These are phyloP conservation scores for Lithohypha guttulata DNA, from an alignment of 2,329 filamentous ascomycete species.

Conservation along the genomic window DNA sequence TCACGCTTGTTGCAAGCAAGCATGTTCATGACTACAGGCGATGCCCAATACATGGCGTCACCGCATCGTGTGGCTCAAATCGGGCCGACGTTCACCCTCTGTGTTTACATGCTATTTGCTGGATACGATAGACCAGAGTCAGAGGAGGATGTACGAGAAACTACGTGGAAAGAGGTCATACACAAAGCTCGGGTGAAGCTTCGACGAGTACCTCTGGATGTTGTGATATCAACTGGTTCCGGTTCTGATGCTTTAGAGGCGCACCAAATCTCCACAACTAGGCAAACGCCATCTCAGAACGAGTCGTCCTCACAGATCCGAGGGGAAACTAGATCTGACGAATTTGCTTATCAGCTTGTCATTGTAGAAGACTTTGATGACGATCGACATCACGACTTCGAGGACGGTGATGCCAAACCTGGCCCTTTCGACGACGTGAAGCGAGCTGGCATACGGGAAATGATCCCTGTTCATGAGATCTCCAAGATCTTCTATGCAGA, in stretches of 20 bases:
- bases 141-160: constrained; percentile 48
- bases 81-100: constrained; percentile 74
- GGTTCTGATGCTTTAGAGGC: constrained; percentile 27
- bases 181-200: constrained; percentile 84
- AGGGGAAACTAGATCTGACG: constrained; percentile 39
- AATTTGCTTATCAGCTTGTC: constrained; percentile 71
- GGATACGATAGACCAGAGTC: constrained; percentile 56
- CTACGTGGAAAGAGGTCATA: constrained; percentile 92
- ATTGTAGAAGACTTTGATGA: constrained; percentile 75
- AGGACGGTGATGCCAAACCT: constrained; percentile 47
- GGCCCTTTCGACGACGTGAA: constrained; percentile 50
- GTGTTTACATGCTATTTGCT: constrained; percentile 88
- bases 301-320: constrained; percentile 23
- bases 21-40: constrained; percentile 76
- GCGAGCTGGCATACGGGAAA: constrained; percentile 54
- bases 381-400: constrained; percentile 55
- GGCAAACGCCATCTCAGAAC: neutral
- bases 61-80: constrained; percentile 62
- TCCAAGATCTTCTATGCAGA: constrained; percentile 92
- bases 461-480: constrained; percentile 61
- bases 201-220: constrained; percentile 54
- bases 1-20: constrained; percentile 87
- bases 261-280: constrained; percentile 18
- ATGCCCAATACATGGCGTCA: constrained; percentile 65
- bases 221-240: constrained; percentile 28